phyloP scores from a whole-genome alignment of 179 eudicot species.

The Monotropa hypopitys region DNA sequence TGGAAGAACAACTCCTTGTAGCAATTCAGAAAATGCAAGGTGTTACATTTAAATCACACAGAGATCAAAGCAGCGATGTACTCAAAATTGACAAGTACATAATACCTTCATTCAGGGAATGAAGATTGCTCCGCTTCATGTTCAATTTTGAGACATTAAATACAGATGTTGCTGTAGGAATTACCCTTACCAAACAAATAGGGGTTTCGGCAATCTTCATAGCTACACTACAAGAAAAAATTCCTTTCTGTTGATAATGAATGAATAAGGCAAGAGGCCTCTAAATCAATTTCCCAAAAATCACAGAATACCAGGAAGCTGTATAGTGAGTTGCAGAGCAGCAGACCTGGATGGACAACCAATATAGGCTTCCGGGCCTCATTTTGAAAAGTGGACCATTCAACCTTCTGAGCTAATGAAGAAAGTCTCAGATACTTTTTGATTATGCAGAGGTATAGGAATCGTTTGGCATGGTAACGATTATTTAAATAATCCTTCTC shows the following conservation, averaged over 20 bases:
- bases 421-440: constrained; percentile 61
- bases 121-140: constrained; percentile 52
- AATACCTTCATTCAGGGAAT: constrained; percentile 53
- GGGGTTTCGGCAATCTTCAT: constrained; percentile 26
- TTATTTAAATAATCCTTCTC: constrained; percentile 86
- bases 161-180: constrained; percentile 61
- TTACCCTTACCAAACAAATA: constrained; percentile 46
- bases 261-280: not conserved
- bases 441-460: constrained; percentile 66
- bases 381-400: constrained; percentile 66
- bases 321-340: not conserved
- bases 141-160: constrained; percentile 46
- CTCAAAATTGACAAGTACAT: not conserved
- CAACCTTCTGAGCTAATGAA: constrained; percentile 32
- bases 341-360: constrained; percentile 59
- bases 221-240: constrained; percentile 23
- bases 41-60: not conserved
- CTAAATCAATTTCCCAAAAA: not conserved
- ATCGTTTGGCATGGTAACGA: constrained; percentile 91
- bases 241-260: constrained; percentile 4
- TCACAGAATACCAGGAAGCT: not conserved
- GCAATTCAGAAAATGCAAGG: constrained; percentile 5
- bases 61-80: constrained; percentile 2
- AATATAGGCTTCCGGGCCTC: constrained; percentile 86
- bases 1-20: constrained; percentile 30